A percentile compares a stretch with the other conserved stretches of the same genome.
Conservation (phyloP, 345 rosid species). For the Combretum micranthum region DNA sequence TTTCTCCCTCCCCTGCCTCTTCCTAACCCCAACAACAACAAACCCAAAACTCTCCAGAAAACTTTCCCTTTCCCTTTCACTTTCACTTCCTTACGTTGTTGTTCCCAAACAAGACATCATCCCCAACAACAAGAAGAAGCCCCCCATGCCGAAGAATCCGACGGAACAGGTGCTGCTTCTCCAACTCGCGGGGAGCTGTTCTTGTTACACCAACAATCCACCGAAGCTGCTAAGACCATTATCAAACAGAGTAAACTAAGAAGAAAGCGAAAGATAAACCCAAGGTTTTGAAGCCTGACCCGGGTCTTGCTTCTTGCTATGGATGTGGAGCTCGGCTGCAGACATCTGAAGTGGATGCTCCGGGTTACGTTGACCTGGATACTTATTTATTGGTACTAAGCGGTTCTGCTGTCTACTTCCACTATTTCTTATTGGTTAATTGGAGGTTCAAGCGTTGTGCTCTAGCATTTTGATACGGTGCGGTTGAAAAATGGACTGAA, state of each 20-base stretch:
- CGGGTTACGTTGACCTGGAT: constrained; percentile 60
- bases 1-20: constrained; percentile 28
- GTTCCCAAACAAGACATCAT: constrained; percentile 21
- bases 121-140: constrained; percentile 2
- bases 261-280: constrained; percentile 33
- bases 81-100: constrained; percentile 19
- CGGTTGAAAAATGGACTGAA: background rate
- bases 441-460: background rate
- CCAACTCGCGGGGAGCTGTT: constrained; percentile 70
- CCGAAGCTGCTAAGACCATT: constrained; percentile 45
- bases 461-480: background rate
- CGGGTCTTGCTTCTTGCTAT: constrained; percentile 52
- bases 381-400: constrained; percentile 76
- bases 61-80: constrained; percentile 30
- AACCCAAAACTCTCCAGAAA: constrained; percentile 24
- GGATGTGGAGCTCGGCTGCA: constrained; percentile 98
- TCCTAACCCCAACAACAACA: constrained; percentile 31
- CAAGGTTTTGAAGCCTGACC: constrained; percentile 28
- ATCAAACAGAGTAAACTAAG: constrained; percentile 38
- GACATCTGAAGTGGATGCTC: constrained; percentile 61
- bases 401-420: background rate
- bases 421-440: background rate
- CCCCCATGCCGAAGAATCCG: constrained; percentile 22
- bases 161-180: constrained; percentile 70
- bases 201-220: constrained; percentile 49